Evolutionary conservation across 129 eudicot genomes (phyloP).

Genomic region (Oenanthe sinensis): DNA sequence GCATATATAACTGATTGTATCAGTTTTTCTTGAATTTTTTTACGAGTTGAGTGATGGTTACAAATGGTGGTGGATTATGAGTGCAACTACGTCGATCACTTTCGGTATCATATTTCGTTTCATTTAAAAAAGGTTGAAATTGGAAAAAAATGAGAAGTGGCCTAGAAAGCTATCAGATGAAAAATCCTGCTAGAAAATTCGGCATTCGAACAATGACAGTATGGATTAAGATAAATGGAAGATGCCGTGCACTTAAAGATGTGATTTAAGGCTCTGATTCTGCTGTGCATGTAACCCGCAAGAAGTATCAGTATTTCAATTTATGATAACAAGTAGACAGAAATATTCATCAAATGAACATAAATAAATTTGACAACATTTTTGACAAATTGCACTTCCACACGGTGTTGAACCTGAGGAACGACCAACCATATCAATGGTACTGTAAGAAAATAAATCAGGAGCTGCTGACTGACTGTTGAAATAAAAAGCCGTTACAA

Average conservation of each 20-base stretch:
- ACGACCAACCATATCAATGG: constrained; percentile 7
- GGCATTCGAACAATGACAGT: too few species aligned
- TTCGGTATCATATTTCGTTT: too few species aligned
- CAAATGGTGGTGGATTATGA: too few species aligned
- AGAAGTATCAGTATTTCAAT: too few species aligned
- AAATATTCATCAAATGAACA: background rate
- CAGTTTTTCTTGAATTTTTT: too few species aligned
- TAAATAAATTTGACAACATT: background rate
- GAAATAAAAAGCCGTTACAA: background rate
- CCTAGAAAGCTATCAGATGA: background rate
- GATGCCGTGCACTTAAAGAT: too few species aligned
- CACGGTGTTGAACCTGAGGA: constrained; percentile 31
- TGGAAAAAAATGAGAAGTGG: background rate
- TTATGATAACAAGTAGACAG: too few species aligned
- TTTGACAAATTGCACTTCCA: background rate
- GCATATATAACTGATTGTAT: too few species aligned
- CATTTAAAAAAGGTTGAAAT: background rate
- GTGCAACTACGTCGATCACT: too few species aligned
- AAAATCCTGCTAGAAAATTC: background rate
- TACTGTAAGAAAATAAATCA: background rate
- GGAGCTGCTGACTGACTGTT: background rate
- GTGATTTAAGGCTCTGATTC: background rate
- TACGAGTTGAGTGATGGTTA: too few species aligned
- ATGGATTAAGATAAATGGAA: background rate
- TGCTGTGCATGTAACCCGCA: background rate